Evolutionary conservation across 2,329 filamentous ascomycete genomes (phyloP).

Genomic region (Calonectria pteridis): DNA sequence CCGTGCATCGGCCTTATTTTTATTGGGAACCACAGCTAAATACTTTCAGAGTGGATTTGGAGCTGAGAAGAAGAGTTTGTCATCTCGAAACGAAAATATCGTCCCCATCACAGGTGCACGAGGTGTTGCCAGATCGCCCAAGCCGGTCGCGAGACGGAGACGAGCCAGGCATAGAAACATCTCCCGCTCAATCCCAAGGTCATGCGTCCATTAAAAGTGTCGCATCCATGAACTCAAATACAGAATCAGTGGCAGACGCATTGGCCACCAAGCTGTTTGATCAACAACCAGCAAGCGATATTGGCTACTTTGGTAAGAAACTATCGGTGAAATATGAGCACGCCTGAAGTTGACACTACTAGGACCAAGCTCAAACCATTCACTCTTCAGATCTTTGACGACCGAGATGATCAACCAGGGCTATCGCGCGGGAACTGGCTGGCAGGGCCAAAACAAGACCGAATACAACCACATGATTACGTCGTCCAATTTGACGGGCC

Average conservation of each 20-base stretch:
- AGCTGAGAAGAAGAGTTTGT: background rate
- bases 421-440: constrained; percentile 22
- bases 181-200: background rate
- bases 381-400: constrained; percentile 46
- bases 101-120: background rate
- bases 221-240: background rate
- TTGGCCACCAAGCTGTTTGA: constrained; percentile 47
- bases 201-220: background rate
- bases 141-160: background rate
- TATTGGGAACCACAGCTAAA: too few species aligned
- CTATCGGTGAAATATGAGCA: background rate
- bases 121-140: background rate
- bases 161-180: background rate
- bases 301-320: constrained; percentile 43
- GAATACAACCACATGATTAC: background rate
- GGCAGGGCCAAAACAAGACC: background rate
- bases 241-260: constrained; percentile 43
- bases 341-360: background rate
- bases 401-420: constrained; percentile 44
- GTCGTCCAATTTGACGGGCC: background rate
- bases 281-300: constrained; percentile 40
- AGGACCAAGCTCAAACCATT: constrained; percentile 50
- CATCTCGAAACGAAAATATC: constrained; percentile 2
- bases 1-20: background rate
- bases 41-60: background rate